These are phyloP conservation scores for Hypoxylon sp. DNA, from an alignment of 2,329 filamentous ascomycete species.

Conservation along the genomic window DNA sequence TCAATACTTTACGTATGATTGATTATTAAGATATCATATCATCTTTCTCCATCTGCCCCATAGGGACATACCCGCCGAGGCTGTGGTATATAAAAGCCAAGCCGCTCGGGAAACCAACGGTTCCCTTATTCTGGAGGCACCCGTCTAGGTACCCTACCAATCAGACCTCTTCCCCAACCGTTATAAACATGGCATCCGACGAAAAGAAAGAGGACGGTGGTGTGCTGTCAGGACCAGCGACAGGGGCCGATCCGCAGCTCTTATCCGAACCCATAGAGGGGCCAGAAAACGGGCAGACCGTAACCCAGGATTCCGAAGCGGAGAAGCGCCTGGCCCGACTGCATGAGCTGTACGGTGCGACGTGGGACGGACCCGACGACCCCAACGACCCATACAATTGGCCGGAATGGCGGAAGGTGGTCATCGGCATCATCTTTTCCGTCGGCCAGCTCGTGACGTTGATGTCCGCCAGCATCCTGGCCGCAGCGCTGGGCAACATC, in stretches of 20 bases:
- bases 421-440: slow-evolving; percentile 46
- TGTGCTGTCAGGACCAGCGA: background rate
- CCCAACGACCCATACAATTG: slow-evolving; percentile 38
- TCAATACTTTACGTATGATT: background rate
- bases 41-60: background rate
- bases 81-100: no score
- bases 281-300: background rate
- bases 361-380: slow-evolving; percentile 40
- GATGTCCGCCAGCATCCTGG: slow-evolving; percentile 51
- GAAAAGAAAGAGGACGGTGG: slow-evolving; percentile 12
- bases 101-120: no score
- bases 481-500: slow-evolving; percentile 48
- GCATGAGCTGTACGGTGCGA: slow-evolving; percentile 18
- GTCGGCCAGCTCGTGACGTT: slow-evolving; percentile 48
- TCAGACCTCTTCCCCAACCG: background rate
- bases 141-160: no score
- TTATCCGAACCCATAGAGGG: background rate
- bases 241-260: background rate
- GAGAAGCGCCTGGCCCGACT: slow-evolving; percentile 20
- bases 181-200: background rate
- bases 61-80: no score
- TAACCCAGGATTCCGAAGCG: slow-evolving; percentile 8
- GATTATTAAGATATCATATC: background rate
- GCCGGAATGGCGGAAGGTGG: slow-evolving; percentile 29
- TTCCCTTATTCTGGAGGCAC: no score